These are phyloP conservation scores for Sarocladiaceae sp. DNA, from an alignment of 2,329 filamentous ascomycete species.

Conservation along the genomic window DNA sequence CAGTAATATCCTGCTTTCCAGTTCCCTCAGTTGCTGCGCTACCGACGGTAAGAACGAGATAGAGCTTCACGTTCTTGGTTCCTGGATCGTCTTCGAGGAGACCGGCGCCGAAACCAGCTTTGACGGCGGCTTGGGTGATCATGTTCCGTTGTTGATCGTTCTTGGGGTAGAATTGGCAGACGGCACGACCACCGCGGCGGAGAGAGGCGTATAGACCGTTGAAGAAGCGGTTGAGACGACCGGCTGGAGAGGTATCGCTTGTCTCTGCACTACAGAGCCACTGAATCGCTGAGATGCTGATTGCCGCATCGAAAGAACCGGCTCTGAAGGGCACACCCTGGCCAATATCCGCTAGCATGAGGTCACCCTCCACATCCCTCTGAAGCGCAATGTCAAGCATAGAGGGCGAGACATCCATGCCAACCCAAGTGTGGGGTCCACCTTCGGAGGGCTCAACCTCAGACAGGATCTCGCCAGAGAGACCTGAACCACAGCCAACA, in stretches of 20 bases:
- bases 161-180: conserved; percentile 98
- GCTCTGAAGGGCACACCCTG: conserved; percentile 93
- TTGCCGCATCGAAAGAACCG: conserved; percentile 89
- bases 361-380: conserved; percentile 85
- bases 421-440: conserved; percentile 92
- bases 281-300: conserved; percentile 94
- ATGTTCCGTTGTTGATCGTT: conserved; percentile 88
- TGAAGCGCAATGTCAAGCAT: conserved; percentile 97
- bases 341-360: conserved; percentile 92
- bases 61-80: conserved; percentile 96
- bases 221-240: conserved; percentile 80
- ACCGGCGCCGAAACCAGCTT: conserved; percentile 92
- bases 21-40: conserved; percentile 43
- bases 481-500: conserved; percentile 90
- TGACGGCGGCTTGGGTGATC: conserved; percentile 87
- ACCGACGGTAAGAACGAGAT: conserved; percentile 89
- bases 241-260: conserved; percentile 75
- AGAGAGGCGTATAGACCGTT: conserved; percentile 85
- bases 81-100: conserved; percentile 92
- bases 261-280: conserved; percentile 97
- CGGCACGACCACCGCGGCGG: conserved; percentile 78
- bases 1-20: conserved; percentile 74
- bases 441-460: conserved; percentile 64
- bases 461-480: conserved; percentile 91
- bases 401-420: conserved; percentile 90